phyloP scores from a whole-genome alignment of 352 stramenopile species.

The Pythium oligandrum region DNA sequence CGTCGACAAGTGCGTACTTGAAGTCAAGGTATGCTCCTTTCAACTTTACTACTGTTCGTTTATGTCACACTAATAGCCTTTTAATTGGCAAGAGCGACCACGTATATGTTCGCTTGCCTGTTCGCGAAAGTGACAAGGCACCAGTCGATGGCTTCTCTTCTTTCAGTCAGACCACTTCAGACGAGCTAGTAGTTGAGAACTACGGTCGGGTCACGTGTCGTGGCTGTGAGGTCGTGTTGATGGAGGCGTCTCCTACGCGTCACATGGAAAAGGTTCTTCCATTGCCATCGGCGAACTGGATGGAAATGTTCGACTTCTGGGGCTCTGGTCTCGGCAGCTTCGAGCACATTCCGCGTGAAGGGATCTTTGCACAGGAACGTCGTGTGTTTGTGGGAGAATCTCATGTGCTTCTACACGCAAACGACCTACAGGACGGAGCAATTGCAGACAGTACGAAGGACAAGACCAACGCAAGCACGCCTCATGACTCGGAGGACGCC shows the following conservation, averaged over 20 bases:
- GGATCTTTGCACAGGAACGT: slow-evolving; percentile 42
- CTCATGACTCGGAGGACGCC: slow-evolving; percentile 15
- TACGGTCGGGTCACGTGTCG: slow-evolving; percentile 46
- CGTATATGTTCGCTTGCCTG: slow-evolving; percentile 57
- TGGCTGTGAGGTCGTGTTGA: slow-evolving; percentile 24
- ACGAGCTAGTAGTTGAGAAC: slow-evolving; percentile 35
- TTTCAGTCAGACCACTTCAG: slow-evolving; percentile 41
- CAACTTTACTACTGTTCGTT: no score
- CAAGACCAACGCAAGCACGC: not conserved
- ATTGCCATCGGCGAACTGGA: slow-evolving; percentile 77
- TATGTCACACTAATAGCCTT: slow-evolving; percentile 1
- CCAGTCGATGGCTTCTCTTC: slow-evolving; percentile 44
- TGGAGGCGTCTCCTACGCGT: slow-evolving; percentile 4
- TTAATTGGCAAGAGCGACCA: slow-evolving; percentile 30
- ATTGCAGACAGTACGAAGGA: slow-evolving; percentile 1
- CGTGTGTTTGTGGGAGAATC: slow-evolving; percentile 64
- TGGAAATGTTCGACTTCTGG: slow-evolving; percentile 88
- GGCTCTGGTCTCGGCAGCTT: slow-evolving; percentile 71
- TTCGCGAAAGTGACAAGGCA: slow-evolving; percentile 44
- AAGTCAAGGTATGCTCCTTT: slow-evolving; percentile 19
- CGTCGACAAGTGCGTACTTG: slow-evolving; percentile 27
- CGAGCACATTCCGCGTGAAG: slow-evolving; percentile 69
- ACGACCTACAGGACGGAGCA: slow-evolving; percentile 26
- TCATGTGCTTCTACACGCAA: slow-evolving; percentile 52
- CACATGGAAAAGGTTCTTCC: slow-evolving; percentile 57